Base-by-base conservation (phyloP, 805 yeast genomes). In the Saccharomycopsis vini region DNA sequence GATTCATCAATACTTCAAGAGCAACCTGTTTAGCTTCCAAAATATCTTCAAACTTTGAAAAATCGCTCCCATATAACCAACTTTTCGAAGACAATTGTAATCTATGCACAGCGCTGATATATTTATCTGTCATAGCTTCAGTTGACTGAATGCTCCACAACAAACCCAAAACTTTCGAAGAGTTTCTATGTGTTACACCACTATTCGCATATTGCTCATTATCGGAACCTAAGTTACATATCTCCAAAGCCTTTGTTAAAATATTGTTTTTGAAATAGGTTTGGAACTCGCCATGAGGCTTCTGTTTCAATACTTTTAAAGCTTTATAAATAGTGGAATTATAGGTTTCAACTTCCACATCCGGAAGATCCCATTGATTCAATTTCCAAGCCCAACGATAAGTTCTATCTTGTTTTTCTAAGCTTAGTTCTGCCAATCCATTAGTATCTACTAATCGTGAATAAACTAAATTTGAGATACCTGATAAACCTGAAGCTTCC, bases 331-430 rank as follows among this genome's bases (percentile, higher is more conserved):
- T 59, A 2, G 67, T 62, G 36, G 71, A 72, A 36, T 73, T 67
- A 32, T 67, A 72, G 1, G 64, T 58, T 10, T 10, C 29, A 0
- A 43, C 40, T 0, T 71, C 56, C 0, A 46, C 50, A 0, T 56
- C 49, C 0, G 94, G 85, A 1, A 83, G 48, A 43, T 81, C 81
- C 97, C 97, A 89, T 40, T 75, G 73, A 35, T 71, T 73, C 33
- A 89, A 60, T 54, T 82, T 82, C 87, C 95, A 81, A 1, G 79
- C 73, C 75, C 87, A 79, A 46, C 73, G 77, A 56, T 71, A 82
- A 1, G 60, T 46, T 20, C 58, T 41, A 9, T 53, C 52, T 5
- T 44, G 40, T 1, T 29, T 3, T 0, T 46, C 31, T 6, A n/a
- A n/a, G n/a, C n/a, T n/a, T 19, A 9, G 5, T 30, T 30, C 23